phyloP scores from a whole-genome alignment of 2,329 filamentous ascomycete genomes.

The Fusarium albidum region DNA sequence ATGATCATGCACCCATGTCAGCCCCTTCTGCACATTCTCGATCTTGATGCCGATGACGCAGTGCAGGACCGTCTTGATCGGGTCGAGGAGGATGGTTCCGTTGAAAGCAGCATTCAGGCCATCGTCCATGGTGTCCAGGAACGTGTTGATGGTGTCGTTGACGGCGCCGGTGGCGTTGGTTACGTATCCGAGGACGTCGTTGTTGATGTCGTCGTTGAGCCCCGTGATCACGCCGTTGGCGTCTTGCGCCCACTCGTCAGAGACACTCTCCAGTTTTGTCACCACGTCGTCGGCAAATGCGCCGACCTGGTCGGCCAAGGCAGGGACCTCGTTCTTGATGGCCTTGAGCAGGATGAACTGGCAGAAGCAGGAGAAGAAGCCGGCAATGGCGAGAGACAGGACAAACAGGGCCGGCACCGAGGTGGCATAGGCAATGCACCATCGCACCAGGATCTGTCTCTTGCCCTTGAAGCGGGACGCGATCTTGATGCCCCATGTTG shows the following conservation, averaged over 20 bases:
- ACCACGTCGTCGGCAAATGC: constrained; percentile 83
- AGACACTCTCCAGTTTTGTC: constrained; percentile 74
- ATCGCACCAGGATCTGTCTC: constrained; percentile 77
- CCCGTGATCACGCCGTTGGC: constrained; percentile 77
- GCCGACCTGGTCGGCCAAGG: constrained; percentile 76
- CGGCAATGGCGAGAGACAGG: constrained; percentile 81
- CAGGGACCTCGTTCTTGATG: constrained; percentile 79
- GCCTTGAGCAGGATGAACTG: constrained; percentile 80
- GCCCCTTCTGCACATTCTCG: constrained; percentile 80
- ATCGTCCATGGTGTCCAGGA: constrained; percentile 79
- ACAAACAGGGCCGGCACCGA: constrained; percentile 87
- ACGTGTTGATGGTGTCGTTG: constrained; percentile 84
- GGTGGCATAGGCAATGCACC: constrained; percentile 88
- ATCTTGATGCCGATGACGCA: constrained; percentile 92
- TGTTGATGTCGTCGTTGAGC: constrained; percentile 81
- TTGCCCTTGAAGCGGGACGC: constrained; percentile 71
- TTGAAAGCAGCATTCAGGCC: constrained; percentile 82
- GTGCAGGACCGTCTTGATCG: constrained; percentile 80
- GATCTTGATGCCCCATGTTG: constrained; percentile 74
- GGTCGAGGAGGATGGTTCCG: constrained; percentile 79
- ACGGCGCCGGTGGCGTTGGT: constrained; percentile 82
- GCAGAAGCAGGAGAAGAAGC: constrained; percentile 82
- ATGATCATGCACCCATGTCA: constrained; percentile 94
- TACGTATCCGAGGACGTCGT: constrained; percentile 87
- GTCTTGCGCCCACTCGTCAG: constrained; percentile 76